Percentiles rank a stretch among this genome's conserved stretches.
Evolutionary conservation across 2,329 filamentous ascomycete genomes (phyloP).

Genomic region (Trichoderma sp.): DNA sequence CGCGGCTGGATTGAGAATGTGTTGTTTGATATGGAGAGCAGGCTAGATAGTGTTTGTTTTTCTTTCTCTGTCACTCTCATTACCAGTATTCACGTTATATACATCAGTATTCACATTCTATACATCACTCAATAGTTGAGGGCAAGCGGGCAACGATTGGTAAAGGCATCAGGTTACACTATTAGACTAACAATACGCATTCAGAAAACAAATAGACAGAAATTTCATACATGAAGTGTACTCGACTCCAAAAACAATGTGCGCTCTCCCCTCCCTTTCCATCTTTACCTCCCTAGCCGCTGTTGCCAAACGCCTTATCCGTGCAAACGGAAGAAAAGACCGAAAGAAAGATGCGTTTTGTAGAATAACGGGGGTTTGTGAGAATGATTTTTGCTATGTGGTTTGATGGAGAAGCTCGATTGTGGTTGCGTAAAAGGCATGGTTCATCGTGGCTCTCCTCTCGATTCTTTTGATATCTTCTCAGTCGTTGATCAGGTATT

Average conservation of each 20-base stretch:
- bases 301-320: constrained; percentile 16
- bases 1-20: no score
- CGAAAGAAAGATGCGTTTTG: background rate
- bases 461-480: background rate
- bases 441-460: background rate
- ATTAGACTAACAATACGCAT: background rate
- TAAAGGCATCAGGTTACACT: background rate
- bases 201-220: background rate
- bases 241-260: constrained; percentile 3
- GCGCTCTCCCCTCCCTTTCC: no score
- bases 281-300: background rate
- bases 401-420: background rate
- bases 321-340: background rate
- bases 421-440: background rate
- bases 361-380: background rate
- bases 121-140: background rate
- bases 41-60: no score
- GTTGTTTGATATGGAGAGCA: no score
- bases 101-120: background rate
- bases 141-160: no score
- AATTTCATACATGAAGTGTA: constrained; percentile 6
- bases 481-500: background rate
- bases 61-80: no score
- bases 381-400: no score
- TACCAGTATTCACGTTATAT: no score